Evolutionary conservation across 441 rosid genomes (phyloP), one percentile per base, ranked within the genome.

Genomic region (Populus hybrid): DNA sequence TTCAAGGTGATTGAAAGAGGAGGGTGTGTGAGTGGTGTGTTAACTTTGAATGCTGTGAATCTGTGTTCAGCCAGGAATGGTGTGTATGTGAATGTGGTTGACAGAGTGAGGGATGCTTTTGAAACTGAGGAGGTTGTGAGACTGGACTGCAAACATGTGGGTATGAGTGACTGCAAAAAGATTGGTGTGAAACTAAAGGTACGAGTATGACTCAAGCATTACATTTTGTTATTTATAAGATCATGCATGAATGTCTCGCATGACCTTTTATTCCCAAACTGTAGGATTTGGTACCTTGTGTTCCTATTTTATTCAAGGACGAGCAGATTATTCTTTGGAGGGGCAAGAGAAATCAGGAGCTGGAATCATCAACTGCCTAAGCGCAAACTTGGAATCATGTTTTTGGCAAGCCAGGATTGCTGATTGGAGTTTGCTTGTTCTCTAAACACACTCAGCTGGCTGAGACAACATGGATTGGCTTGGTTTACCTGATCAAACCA

Each of bases 281-380:
- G 84, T 88, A 93, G 97, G 97, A 90, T 86, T 83, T 93, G 90
- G 95, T 92, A 42, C 97, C 94, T 28, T 92, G 95, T 76, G 84
- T 91, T 72, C 99, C 99, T 12, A 87, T 94, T 74, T 75, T 92
- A 74, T 89, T 91, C 77, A 93, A 90, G 89, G 97, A 90, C 66
- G 94, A 90, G 76, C 97, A 92, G 83, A 90, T 93, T 71, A 84
- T 92, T 79, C 87, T 93, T 71, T 93, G 94, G 98, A 88, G 87
- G 84, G 95, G 97, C 69, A 88, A 76, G 77, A 81, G 24, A 71
- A 81, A 79, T 11, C 65, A 10, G 64, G 79, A 80, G 11, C 42
- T 69, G 40, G 76, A 73, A 20, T 28, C 71, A 23, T 71, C 74
- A 61, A 61, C 78, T 77, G 24, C 33, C 64, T 65, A 21, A 21